A percentile compares a stretch with the other conserved stretches of the same genome.
Evolutionary conservation across 768 basidiomycete species (phyloP).

Genomic region (Leccinum imitatum): DNA sequence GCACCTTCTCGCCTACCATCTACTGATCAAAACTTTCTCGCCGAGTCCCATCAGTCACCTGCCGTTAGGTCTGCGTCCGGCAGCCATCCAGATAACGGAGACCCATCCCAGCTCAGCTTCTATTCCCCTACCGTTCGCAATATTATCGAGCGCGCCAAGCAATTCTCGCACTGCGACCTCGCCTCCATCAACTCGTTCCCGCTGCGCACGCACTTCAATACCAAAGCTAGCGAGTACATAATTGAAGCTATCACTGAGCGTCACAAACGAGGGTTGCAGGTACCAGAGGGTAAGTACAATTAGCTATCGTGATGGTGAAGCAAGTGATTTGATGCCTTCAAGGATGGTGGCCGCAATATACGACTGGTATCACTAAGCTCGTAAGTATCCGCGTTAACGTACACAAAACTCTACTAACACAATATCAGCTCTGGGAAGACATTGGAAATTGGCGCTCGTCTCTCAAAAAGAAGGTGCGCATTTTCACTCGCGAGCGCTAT

Average conservation of each 20-base stretch:
- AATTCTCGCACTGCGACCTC: not conserved
- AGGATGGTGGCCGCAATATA: not conserved
- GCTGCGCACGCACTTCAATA: not conserved
- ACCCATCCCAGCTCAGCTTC: not conserved
- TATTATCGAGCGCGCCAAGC: not conserved
- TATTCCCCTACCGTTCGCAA: not conserved
- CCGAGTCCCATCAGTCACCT: not conserved
- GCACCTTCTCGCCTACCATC: not conserved
- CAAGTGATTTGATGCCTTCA: not conserved
- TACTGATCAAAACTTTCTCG: not conserved
- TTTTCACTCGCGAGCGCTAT: not conserved
- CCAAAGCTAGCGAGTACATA: not conserved
- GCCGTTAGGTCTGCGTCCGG: not conserved
- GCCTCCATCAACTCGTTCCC: not conserved
- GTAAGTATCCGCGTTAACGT: not conserved
- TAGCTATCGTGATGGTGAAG: not conserved
- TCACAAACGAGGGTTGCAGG: not conserved
- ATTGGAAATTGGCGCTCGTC: conserved; percentile 2
- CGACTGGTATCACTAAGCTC: not conserved
- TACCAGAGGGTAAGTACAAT: not conserved
- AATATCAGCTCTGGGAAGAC: conserved; percentile 5
- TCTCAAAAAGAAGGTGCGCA: too few relatives aligned
- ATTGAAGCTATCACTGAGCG: not conserved
- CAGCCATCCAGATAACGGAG: not conserved
- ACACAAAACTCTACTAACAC: not conserved